Evolutionary conservation across 768 basidiomycete genomes (phyloP).

Genomic region (Tylopilus vinaceipallidus): DNA sequence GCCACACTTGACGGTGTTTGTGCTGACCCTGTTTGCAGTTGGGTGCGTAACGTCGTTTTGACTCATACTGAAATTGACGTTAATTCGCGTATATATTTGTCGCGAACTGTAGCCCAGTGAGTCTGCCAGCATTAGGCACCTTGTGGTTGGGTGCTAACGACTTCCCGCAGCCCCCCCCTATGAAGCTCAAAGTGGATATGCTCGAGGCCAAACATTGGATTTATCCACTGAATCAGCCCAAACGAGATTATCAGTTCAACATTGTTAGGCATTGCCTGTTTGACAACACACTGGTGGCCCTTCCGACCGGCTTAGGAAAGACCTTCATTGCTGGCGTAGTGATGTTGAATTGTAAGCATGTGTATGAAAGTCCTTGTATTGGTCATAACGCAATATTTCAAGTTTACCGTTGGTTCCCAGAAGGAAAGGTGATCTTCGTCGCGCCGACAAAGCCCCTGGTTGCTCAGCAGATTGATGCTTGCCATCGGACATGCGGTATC

Average conservation of each 20-base stretch:
- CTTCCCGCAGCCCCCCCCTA: conserved; percentile 55
- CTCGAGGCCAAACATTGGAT: conserved; percentile 84
- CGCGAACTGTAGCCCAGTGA: conserved; percentile 31
- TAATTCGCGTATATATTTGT: background rate
- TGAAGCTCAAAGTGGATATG: conserved; percentile 78
- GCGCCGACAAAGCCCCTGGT: conserved; percentile 97
- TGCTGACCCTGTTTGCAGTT: conserved; percentile 34
- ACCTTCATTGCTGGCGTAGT: conserved; percentile 97
- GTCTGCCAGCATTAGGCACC: background rate
- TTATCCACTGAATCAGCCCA: conserved; percentile 84
- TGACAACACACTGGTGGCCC: conserved; percentile 89
- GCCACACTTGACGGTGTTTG: background rate
- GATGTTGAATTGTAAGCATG: conserved; percentile 85
- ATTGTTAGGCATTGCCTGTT: conserved; percentile 84
- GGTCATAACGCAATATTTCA: conserved; percentile 5
- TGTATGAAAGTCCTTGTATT: background rate
- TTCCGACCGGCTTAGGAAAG: conserved; percentile 96
- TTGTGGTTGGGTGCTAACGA: background rate
- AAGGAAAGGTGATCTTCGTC: conserved; percentile 90
- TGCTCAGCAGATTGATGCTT: conserved; percentile 91
- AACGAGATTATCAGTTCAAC: conserved; percentile 93
- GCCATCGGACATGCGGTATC: conserved; percentile 91
- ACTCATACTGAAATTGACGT: conserved; percentile 5
- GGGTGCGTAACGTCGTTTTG: conserved; percentile 43
- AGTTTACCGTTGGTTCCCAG: conserved; percentile 93